Evolutionary conservation across 345 rosid genomes (phyloP).

Genomic region (Dovyalis caffra): DNA sequence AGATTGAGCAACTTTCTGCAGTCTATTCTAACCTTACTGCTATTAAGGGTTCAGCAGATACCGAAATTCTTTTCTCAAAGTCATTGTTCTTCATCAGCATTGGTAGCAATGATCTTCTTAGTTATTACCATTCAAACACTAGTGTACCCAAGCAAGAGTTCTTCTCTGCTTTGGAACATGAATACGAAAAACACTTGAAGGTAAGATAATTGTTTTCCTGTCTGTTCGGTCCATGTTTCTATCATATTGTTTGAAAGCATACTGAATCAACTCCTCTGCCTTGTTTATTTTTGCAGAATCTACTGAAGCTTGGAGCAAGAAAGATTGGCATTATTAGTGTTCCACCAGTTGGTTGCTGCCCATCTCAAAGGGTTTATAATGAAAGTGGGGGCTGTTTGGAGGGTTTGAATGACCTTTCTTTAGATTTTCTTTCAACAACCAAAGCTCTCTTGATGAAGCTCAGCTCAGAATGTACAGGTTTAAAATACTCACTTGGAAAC

Average conservation of each 20-base stretch:
- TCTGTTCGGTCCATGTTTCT: background rate
- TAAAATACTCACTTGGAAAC: constrained; percentile 51
- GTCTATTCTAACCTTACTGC: constrained; percentile 22
- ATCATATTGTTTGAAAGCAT: background rate
- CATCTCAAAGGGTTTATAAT: constrained; percentile 42
- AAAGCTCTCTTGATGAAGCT: constrained; percentile 34
- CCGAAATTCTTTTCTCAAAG: constrained; percentile 28
- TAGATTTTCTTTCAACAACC: constrained; percentile 27
- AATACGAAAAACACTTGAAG: constrained; percentile 39
- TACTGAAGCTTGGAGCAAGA: constrained; percentile 40
- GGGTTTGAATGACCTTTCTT: constrained; percentile 40
- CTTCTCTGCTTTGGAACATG: constrained; percentile 29
- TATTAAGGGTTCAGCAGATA: constrained; percentile 19
- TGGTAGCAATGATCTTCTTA: constrained; percentile 51
- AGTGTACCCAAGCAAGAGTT: constrained; percentile 28
- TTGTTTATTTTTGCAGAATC: constrained; percentile 29
- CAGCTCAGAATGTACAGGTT: constrained; percentile 33
- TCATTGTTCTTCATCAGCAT: constrained; percentile 53
- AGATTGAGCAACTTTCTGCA: constrained; percentile 34
- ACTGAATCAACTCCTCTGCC: background rate
- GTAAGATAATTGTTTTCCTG: constrained; percentile 16
- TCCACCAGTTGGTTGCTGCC: constrained; percentile 63
- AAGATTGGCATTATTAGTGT: constrained; percentile 51
- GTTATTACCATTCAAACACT: constrained; percentile 25
- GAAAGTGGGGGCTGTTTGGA: constrained; percentile 40